Conservation (phyloP, 1,139 yeast genomes). For the Blastobotrys ciferrii region DNA sequence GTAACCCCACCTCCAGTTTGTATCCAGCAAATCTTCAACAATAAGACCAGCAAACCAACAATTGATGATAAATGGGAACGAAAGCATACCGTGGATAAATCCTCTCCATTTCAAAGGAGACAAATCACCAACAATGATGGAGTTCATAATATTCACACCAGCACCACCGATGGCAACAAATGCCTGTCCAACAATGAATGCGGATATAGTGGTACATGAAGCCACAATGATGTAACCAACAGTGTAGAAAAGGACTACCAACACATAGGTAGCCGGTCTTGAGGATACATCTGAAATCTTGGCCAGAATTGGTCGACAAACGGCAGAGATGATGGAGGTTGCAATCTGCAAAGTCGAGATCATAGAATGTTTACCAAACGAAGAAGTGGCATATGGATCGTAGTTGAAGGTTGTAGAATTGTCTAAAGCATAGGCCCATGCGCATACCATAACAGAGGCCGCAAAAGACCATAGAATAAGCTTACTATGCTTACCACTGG, state of each 20-base stretch:
- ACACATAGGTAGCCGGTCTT: conserved; percentile 33
- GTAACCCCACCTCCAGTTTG: conserved; percentile 39
- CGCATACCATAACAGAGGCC: not conserved
- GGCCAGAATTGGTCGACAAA: conserved; percentile 38
- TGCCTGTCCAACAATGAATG: conserved; percentile 32
- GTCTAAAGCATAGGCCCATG: not conserved
- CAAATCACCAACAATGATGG: conserved; percentile 31
- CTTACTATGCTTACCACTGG: not conserved
- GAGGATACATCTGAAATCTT: conserved; percentile 34
- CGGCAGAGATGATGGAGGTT: conserved; percentile 38
- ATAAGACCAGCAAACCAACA: conserved; percentile 27
- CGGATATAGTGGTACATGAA: conserved; percentile 26
- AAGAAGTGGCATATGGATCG: conserved; percentile 10
- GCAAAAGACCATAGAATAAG: not conserved
- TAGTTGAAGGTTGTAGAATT: not conserved
- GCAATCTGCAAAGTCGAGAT: conserved; percentile 24
- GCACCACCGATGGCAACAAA: conserved; percentile 32
- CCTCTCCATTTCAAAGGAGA: conserved; percentile 32
- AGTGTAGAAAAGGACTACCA: conserved; percentile 23
- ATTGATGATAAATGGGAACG: conserved; percentile 32
- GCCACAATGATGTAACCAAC: conserved; percentile 33
- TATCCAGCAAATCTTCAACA: conserved; percentile 24
- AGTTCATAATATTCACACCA: conserved; percentile 27
- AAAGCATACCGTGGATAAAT: conserved; percentile 29
- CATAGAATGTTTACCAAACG: conserved; percentile 19